Percentiles rank a stretch among this genome's conserved stretches.
Evolutionary conservation across 495 filamentous ascomycete genomes (phyloP).

Genomic region (Aspergillus steynii): DNA sequence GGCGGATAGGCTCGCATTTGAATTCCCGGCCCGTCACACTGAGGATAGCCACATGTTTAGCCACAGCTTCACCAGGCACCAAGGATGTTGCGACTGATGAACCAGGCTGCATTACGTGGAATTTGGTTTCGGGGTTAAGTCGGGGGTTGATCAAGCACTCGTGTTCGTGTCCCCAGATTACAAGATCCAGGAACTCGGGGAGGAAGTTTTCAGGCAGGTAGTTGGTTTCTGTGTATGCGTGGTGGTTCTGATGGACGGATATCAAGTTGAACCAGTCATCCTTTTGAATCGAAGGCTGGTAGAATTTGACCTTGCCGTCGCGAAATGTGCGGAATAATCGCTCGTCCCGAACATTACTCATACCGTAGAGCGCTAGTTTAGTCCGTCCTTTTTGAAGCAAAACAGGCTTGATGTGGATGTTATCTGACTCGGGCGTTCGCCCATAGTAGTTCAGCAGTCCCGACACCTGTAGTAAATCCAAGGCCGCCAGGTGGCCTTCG

Average conservation of each 20-base stretch:
- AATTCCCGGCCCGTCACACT: slow-evolving; percentile 83
- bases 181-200: slow-evolving; percentile 85
- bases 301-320: slow-evolving; percentile 92
- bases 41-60: slow-evolving; percentile 87
- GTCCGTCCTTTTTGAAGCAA: slow-evolving; percentile 91
- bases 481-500: slow-evolving; percentile 82
- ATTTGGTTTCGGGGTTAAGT: slow-evolving; percentile 80
- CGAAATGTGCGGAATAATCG: slow-evolving; percentile 90
- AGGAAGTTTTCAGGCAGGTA: slow-evolving; percentile 95
- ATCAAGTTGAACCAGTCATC: slow-evolving; percentile 96
- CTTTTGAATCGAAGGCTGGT: slow-evolving; percentile 77
- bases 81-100: slow-evolving; percentile 95
- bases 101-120: slow-evolving; percentile 96
- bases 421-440: slow-evolving; percentile 84
- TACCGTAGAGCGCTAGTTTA: slow-evolving; percentile 91
- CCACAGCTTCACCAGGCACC: slow-evolving; percentile 82
- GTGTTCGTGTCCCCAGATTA: slow-evolving; percentile 98
- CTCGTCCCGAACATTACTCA: slow-evolving; percentile 97
- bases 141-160: slow-evolving; percentile 88
- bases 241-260: slow-evolving; percentile 94
- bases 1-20: slow-evolving; percentile 72
- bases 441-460: slow-evolving; percentile 97
- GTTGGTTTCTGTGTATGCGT: slow-evolving; percentile 82
- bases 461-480: slow-evolving; percentile 88
- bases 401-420: slow-evolving; percentile 87